These are phyloP conservation scores for Daldinia sp. DNA, from an alignment of 2,329 filamentous ascomycete species.

Conservation along the genomic window DNA sequence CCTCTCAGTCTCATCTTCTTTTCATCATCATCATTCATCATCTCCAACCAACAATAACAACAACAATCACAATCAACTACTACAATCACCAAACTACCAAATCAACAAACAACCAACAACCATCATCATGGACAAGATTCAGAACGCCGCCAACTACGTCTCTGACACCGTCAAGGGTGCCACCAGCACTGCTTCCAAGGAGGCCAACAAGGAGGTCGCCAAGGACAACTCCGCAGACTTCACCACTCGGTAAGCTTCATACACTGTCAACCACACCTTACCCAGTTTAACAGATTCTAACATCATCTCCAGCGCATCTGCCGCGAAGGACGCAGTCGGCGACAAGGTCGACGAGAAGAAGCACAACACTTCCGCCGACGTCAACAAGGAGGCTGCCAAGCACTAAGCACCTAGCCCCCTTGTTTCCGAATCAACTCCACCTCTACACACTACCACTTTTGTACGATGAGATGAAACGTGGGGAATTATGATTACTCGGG, in stretches of 20 bases:
- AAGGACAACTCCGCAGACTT: constrained; percentile 65
- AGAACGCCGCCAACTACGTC: constrained; percentile 75
- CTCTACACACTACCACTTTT: constrained; percentile 31
- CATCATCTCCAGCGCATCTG: constrained; percentile 49
- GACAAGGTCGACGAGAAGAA: constrained; percentile 57
- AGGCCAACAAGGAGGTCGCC: constrained; percentile 73
- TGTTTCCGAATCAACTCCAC: not conserved
- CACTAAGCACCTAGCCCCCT: constrained; percentile 43
- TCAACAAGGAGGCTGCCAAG: constrained; percentile 50
- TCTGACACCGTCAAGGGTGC: constrained; percentile 68
- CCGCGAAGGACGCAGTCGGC: constrained; percentile 58
- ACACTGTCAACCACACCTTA: no score
- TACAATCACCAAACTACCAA: constrained; percentile 31
- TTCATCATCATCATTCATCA: constrained; percentile 4
- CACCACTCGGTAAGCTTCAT: constrained; percentile 59
- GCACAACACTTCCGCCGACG: constrained; percentile 47
- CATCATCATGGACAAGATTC: constrained; percentile 60
- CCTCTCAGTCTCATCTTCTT: not conserved
- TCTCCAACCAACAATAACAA: constrained; percentile 19
- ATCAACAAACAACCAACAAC: constrained; percentile 30
- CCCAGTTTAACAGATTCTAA: constrained; percentile 39
- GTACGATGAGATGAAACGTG: constrained; percentile 42
- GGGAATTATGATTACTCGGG: constrained; percentile 16
- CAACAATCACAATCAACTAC: constrained; percentile 18
- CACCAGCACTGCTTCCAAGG: constrained; percentile 66